Conservation (phyloP, 768 basidiomycete genomes). For the Amanita brunnescens region DNA sequence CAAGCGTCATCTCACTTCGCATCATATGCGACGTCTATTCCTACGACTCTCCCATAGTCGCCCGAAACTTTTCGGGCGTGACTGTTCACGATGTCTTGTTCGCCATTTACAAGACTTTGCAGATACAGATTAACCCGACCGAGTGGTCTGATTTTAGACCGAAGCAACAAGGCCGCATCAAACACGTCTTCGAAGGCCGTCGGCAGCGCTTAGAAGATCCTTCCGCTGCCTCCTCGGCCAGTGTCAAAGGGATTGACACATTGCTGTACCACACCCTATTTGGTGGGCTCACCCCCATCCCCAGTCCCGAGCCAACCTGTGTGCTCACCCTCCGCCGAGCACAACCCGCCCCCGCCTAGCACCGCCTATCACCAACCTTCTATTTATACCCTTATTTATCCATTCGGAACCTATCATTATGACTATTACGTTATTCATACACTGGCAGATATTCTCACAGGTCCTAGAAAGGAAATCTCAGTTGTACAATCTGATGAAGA, state of each 20-base stretch:
- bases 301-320: conserved; percentile 28
- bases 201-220: conserved; percentile 32
- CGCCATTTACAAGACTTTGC: conserved; percentile 33
- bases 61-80: conserved; percentile 34
- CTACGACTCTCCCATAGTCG: conserved; percentile 32
- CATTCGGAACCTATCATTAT: too few species aligned
- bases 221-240: conserved; percentile 24
- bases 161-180: conserved; percentile 35
- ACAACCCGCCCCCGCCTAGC: background rate
- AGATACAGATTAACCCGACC: conserved; percentile 24
- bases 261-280: conserved; percentile 40
- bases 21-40: conserved; percentile 40
- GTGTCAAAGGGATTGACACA: conserved; percentile 41
- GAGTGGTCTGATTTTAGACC: conserved; percentile 36
- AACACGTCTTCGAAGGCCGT: conserved; percentile 33
- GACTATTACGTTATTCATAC: background rate
- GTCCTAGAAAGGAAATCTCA: background rate
- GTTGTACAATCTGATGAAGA: background rate
- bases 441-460: background rate
- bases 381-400: background rate
- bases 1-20: conserved; percentile 27
- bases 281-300: conserved; percentile 39
- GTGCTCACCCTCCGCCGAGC: conserved; percentile 34
- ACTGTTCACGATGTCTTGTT: conserved; percentile 44
- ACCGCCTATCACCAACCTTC: background rate